phyloP scores from a whole-genome alignment of 495 filamentous ascomycete genomes.

The Neurospora tetrasperma region DNA sequence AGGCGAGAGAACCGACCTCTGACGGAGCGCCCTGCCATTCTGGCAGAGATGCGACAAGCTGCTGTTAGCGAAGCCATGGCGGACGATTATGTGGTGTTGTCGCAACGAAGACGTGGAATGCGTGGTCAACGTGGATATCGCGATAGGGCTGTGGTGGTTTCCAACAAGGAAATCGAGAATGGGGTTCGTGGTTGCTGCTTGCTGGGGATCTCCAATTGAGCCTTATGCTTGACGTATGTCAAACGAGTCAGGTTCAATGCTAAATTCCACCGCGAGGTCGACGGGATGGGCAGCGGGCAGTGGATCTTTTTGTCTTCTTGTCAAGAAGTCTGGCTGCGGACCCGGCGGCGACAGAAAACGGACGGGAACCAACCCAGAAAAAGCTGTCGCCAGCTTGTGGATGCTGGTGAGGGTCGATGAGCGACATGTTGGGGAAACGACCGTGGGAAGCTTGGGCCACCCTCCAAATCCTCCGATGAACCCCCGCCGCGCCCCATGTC shows the following conservation, averaged over 20 bases:
- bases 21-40: constrained; percentile 34
- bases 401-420: background rate
- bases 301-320: background rate
- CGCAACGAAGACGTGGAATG: background rate
- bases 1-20: constrained; percentile 33
- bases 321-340: background rate
- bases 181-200: background rate
- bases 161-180: background rate
- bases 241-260: background rate
- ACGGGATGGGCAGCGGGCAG: background rate
- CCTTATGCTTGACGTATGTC: background rate
- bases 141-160: background rate
- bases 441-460: constrained; percentile 1
- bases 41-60: constrained; percentile 39
- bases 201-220: background rate
- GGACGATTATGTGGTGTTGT: constrained; percentile 1
- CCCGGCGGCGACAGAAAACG: background rate
- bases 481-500: background rate
- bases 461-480: background rate
- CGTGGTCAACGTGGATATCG: background rate
- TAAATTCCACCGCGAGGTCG: background rate
- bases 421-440: constrained; percentile 4
- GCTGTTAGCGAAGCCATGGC: constrained; percentile 44
- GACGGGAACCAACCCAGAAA: background rate
- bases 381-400: background rate